Evolutionary conservation across 2,329 filamentous ascomycete species (phyloP).

Genomic region (Venturia asperata): DNA sequence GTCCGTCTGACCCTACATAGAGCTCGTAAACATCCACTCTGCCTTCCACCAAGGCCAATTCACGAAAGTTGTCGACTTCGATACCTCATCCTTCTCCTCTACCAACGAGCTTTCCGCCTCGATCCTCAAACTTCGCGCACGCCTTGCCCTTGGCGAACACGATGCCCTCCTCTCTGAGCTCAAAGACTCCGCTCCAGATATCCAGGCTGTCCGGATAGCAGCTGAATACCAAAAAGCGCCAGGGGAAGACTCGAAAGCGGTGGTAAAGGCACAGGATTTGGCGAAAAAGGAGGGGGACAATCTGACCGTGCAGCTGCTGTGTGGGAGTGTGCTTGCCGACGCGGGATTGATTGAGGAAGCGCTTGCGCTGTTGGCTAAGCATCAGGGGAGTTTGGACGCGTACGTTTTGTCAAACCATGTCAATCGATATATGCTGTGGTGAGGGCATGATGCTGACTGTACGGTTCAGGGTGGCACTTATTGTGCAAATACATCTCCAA

Average conservation of each 20-base stretch:
- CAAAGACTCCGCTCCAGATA: conserved; percentile 56
- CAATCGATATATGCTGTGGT: not conserved
- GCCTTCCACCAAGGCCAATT: conserved; percentile 74
- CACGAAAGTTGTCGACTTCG: conserved; percentile 77
- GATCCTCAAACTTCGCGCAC: conserved; percentile 72
- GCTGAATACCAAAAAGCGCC: conserved; percentile 50
- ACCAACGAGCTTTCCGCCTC: conserved; percentile 71
- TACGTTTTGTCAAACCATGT: conserved; percentile 40
- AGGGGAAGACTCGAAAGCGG: conserved; percentile 46
- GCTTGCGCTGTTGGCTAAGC: conserved; percentile 67
- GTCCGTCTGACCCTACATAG: conserved; percentile 25
- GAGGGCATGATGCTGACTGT: not conserved
- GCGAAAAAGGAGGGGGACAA: conserved; percentile 64
- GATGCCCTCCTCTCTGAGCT: conserved; percentile 63
- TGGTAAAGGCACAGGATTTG: conserved; percentile 59
- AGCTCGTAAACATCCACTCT: conserved; percentile 61
- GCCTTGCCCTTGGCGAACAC: conserved; percentile 73
- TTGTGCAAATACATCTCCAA: conserved; percentile 84
- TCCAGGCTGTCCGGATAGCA: conserved; percentile 68
- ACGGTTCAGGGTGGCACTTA: conserved; percentile 63
- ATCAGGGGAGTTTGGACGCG: conserved; percentile 75
- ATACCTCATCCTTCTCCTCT: conserved; percentile 68
- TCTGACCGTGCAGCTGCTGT: conserved; percentile 69
- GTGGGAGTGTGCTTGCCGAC: conserved; percentile 73
- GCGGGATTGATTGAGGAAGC: conserved; percentile 81